phyloP scores from a whole-genome alignment of 352 stramenopile genomes.

The Phytophthora ramorum region DNA sequence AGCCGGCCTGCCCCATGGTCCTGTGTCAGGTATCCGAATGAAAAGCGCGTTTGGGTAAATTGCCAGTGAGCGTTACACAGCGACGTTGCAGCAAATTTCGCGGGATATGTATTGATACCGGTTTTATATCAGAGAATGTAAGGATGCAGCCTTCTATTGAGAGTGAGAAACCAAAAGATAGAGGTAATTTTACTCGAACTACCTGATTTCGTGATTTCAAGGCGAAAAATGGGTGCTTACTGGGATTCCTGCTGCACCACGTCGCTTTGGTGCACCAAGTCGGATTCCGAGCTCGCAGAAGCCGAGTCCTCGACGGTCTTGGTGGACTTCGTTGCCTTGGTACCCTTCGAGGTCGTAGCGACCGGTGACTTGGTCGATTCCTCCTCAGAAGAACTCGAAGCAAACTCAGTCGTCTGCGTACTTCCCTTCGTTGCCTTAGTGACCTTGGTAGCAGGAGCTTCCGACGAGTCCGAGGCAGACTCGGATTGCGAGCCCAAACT shows the following conservation, averaged over 20 bases:
- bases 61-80: background rate
- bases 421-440: background rate
- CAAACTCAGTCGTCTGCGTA: background rate
- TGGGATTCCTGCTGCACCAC: slow-evolving; percentile 1
- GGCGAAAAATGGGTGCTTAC: slow-evolving; percentile 7
- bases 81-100: background rate
- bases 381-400: background rate
- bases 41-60: slow-evolving; percentile 16
- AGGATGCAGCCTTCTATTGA: background rate
- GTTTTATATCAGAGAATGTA: background rate
- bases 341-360: slow-evolving; percentile 3
- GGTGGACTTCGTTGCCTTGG: slow-evolving; percentile 1
- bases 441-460: background rate
- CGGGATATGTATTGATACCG: background rate
- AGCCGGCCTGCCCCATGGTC: slow-evolving; percentile 80
- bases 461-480: background rate
- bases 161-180: background rate
- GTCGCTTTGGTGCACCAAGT: slow-evolving; percentile 12
- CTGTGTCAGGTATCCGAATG: slow-evolving; percentile 14
- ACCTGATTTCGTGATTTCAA: slow-evolving; percentile 27
- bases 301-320: slow-evolving; percentile 13
- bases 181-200: slow-evolving; percentile 21
- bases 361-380: background rate
- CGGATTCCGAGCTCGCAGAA: slow-evolving; percentile 13
- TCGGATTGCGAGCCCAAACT: background rate